Base-by-base conservation (phyloP, 1,284 basidiomycete genomes). In the Gomphus bonarii region DNA sequence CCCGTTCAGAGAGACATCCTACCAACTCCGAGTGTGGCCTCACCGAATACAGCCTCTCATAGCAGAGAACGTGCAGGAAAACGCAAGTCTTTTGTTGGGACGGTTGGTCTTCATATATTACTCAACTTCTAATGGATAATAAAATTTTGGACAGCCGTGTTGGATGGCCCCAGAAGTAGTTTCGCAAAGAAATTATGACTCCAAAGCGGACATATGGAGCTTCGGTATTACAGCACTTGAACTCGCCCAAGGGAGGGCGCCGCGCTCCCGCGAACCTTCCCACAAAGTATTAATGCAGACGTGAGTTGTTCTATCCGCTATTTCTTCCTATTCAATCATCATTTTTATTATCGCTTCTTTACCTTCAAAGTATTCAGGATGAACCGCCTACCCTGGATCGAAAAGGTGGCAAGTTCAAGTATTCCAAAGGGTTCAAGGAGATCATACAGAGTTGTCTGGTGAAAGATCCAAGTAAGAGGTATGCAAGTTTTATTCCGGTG, bases 131-230 rank as follows among this genome's bases (percentile, higher is more conserved):
- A 16, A 38, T 28, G 44, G 54, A 48, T 54, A 20, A 35, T 42
- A 48, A 33, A 28, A 54, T 16, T 51, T 56, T 57, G 50, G 53
- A 50, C 59, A 86, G 80, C 92, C 92, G 1, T 91, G 88, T 66
- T 95, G 91, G 89, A 95, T 95, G 91, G 90, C 92, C 0, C 92
- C 92, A 2, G 91, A 95, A 64, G 79, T 95, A 28, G 89, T 95
- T 50, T 81, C 87, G 63, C 85, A 90, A 55, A 82, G 80, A 62
- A 82, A 84, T 61, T 95, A 95, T 68, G 91, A 92, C 66, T 81
- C 81, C 20, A 84, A 83, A 63, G 89, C 91, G 46, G 91, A 94
- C 65, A 91, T 95, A 60, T 95, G 91, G 91, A 91, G 87, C 46
- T 91, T 94, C 66, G 92, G 89, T 28, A 92, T 95, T 62, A 93